These are phyloP conservation scores for Metschnikowia orientalis DNA, from an alignment of 805 yeast genomes.

Conservation along the genomic window DNA sequence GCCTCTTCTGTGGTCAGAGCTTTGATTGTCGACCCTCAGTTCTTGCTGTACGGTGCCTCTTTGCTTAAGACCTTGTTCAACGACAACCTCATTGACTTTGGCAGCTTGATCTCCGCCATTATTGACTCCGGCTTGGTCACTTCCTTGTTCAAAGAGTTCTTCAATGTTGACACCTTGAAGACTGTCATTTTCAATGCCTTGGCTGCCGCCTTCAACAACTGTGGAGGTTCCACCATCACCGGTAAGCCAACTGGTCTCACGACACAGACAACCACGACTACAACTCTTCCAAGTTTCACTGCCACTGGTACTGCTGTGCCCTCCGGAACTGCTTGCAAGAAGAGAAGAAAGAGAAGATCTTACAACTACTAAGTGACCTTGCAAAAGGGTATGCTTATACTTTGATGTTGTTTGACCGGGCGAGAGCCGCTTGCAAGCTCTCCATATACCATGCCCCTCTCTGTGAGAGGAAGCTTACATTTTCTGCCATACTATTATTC, in stretches of 20 bases:
- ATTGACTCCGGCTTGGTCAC: conserved; percentile 36
- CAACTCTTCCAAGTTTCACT: conserved; percentile 21
- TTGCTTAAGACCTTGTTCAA: conserved; percentile 30
- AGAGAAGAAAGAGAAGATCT: conserved; percentile 27
- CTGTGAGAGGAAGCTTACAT: conserved; percentile 4
- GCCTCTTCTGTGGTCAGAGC: conserved; percentile 35
- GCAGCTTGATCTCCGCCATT: conserved; percentile 27
- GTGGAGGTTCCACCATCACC: conserved; percentile 29
- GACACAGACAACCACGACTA: conserved; percentile 23
- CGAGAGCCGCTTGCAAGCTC: conserved; percentile 1
- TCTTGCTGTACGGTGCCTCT: conserved; percentile 36
- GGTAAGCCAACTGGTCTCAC: conserved; percentile 19
- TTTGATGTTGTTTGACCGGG: conserved; percentile 2
- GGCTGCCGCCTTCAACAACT: conserved; percentile 39
- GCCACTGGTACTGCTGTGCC: conserved; percentile 21
- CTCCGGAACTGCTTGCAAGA: conserved; percentile 17
- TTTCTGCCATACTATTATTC: not conserved
- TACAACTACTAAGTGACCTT: conserved; percentile 17
- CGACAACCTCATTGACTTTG: conserved; percentile 25
- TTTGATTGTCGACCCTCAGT: conserved; percentile 34
- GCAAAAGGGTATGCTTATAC: conserved; percentile 1
- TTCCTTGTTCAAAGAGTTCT: conserved; percentile 34
- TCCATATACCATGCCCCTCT: conserved; percentile 3
- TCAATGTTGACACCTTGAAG: conserved; percentile 34
- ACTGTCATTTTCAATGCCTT: conserved; percentile 40